Conservation (phyloP, 148 eudicot genomes). For the Rhododendron simsii region DNA sequence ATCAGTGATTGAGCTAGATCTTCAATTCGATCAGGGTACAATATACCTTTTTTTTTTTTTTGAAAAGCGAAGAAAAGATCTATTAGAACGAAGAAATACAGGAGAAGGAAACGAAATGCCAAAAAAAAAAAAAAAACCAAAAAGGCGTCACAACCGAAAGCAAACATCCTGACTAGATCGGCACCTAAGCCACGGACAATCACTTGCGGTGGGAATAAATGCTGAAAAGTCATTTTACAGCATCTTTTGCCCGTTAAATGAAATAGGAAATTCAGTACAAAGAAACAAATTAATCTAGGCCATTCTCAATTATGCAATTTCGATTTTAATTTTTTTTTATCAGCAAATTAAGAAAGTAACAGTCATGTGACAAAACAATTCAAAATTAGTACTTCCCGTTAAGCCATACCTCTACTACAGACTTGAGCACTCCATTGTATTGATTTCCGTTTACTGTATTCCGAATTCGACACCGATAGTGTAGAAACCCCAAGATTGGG, state of each 20-base stretch:
- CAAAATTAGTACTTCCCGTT: background rate
- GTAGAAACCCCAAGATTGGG: background rate
- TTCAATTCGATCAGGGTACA: background rate
- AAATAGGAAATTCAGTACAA: background rate
- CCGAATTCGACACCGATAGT: too few species aligned
- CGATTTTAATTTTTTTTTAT: background rate
- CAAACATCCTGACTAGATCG: too few species aligned
- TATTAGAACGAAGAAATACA: too few species aligned
- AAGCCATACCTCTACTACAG: background rate
- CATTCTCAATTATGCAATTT: background rate
- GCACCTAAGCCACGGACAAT: too few species aligned
- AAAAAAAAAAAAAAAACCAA: too few species aligned
- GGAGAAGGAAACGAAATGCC: too few species aligned
- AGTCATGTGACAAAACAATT: background rate
- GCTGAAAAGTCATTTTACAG: background rate
- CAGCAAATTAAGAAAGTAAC: background rate
- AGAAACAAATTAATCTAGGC: background rate
- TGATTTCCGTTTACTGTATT: background rate
- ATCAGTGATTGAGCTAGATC: background rate
- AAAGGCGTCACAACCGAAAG: too few species aligned
- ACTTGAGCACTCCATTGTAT: background rate
- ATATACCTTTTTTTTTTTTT: background rate
- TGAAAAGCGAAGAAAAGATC: too few species aligned
- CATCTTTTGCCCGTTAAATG: background rate
- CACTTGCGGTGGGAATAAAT: too few species aligned